Conservation (phyloP, 768 basidiomycete genomes). For the Tylopilus subfusipes region DNA sequence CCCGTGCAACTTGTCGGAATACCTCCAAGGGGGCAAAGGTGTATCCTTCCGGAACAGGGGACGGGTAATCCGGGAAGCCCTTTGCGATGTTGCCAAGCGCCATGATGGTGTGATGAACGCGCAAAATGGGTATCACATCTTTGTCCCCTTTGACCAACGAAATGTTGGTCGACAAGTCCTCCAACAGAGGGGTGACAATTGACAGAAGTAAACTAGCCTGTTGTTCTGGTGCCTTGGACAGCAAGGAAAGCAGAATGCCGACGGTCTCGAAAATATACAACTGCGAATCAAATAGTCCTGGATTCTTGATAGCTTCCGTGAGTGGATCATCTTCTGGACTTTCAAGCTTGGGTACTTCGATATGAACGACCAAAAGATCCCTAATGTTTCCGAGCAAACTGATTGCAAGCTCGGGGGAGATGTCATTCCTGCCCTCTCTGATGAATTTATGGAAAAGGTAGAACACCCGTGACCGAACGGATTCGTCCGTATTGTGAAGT, state of each 20-base stretch:
- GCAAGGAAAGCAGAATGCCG: constrained; percentile 79
- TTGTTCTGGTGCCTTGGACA: constrained; percentile 62
- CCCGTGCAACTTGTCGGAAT: too few species aligned
- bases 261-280: constrained; percentile 92
- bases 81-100: constrained; percentile 93
- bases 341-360: constrained; percentile 75
- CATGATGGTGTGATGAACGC: constrained; percentile 90
- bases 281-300: constrained; percentile 80
- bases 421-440: constrained; percentile 73
- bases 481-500: constrained; percentile 70
- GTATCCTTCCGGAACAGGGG: constrained; percentile 60
- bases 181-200: constrained; percentile 77
- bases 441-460: constrained; percentile 95
- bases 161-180: constrained; percentile 60
- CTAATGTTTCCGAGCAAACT: constrained; percentile 69
- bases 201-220: constrained; percentile 69
- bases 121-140: constrained; percentile 76
- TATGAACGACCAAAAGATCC: constrained; percentile 74
- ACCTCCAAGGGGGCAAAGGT: constrained; percentile 69
- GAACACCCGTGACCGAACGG: constrained; percentile 73
- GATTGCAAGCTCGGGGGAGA: constrained; percentile 67
- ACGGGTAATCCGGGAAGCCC: constrained; percentile 92
- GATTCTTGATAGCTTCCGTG: constrained; percentile 72
- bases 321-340: constrained; percentile 70
- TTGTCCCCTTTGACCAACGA: constrained; percentile 53